Evolutionary conservation across 177 flowering plant genomes (phyloP).

Genomic region (Vitis hybrid): DNA sequence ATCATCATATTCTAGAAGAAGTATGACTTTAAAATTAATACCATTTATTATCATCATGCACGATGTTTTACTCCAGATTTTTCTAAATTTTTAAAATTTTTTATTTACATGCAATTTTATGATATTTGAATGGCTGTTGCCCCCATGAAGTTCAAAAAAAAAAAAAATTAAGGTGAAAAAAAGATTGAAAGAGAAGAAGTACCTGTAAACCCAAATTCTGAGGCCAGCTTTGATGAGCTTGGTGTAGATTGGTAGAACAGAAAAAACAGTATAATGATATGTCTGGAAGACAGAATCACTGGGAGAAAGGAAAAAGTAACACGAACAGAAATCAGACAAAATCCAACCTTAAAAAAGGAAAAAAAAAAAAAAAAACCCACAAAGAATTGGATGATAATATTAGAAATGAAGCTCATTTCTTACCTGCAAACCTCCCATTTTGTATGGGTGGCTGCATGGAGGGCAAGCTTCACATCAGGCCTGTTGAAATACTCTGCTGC

Average conservation of each 20-base stretch:
- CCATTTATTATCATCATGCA: no score
- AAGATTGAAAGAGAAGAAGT: not conserved
- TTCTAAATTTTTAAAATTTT: no score
- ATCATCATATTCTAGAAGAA: no score
- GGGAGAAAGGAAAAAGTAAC: not conserved
- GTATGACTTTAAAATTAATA: no score
- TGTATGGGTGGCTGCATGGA: conserved; percentile 37
- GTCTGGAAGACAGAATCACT: conserved; percentile 40
- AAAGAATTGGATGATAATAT: not conserved
- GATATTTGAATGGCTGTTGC: no score
- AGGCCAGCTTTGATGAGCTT: conserved; percentile 63
- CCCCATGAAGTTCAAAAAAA: no score
- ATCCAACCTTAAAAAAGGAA: no score
- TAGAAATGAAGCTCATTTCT: not conserved
- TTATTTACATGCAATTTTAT: no score
- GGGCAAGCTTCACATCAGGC: conserved; percentile 48
- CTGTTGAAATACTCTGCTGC: conserved; percentile 57
- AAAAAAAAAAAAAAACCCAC: not conserved
- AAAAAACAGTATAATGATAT: conserved; percentile 40
- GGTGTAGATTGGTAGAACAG: conserved; percentile 54
- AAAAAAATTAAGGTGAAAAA: no score
- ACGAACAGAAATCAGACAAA: no score
- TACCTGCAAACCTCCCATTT: conserved; percentile 61
- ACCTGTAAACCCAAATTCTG: conserved; percentile 74
- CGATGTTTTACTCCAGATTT: no score